Evolutionary conservation across 805 yeast species (phyloP).

Genomic region (Candida ovalis): DNA sequence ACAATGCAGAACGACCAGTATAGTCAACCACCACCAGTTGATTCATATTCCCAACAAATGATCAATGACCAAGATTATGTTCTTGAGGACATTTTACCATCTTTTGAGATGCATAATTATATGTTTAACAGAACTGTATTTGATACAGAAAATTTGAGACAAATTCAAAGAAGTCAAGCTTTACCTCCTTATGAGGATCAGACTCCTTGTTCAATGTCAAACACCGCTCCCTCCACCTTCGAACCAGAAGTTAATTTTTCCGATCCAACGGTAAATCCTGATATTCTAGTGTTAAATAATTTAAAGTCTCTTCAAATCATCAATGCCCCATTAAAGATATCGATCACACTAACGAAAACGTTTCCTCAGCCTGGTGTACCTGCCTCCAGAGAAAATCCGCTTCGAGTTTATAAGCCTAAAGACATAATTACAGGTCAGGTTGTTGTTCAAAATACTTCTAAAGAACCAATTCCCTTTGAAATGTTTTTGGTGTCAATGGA

Average conservation of each 20-base stretch:
- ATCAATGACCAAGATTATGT: constrained; percentile 5
- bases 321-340: constrained; percentile 22
- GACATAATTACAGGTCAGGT: constrained; percentile 60
- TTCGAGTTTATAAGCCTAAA: constrained; percentile 63
- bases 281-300: constrained; percentile 26
- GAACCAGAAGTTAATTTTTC: constrained; percentile 1
- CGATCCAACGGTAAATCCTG: constrained; percentile 22
- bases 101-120: constrained; percentile 63
- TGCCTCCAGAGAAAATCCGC: constrained; percentile 29
- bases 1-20: neutral
- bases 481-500: constrained; percentile 59
- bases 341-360: constrained; percentile 37
- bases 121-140: constrained; percentile 22
- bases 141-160: constrained; percentile 9
- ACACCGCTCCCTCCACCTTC: neutral
- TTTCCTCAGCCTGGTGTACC: constrained; percentile 30
- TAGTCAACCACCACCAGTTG: neutral
- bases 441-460: constrained; percentile 38
- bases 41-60: neutral
- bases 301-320: constrained; percentile 21
- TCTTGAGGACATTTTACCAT: constrained; percentile 54
- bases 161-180: neutral
- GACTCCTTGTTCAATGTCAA: neutral
- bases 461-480: constrained; percentile 48
- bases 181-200: constrained; percentile 25